phyloP scores from a whole-genome alignment of 495 filamentous ascomycete genomes.

The Penicillium canescens region DNA sequence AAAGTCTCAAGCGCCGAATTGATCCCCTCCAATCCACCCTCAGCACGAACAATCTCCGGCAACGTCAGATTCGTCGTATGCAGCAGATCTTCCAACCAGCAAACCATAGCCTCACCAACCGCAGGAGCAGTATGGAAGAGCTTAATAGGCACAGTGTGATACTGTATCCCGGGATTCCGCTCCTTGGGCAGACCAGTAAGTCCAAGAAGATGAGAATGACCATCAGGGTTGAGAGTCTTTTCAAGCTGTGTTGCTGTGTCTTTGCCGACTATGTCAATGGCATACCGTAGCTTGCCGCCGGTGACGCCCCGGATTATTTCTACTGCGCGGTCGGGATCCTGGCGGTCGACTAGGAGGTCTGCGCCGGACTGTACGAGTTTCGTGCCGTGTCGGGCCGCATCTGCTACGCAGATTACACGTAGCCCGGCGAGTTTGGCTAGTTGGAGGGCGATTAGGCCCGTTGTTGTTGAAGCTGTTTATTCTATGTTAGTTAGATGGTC shows the following conservation, averaged over 20 bases:
- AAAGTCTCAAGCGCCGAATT: constrained; percentile 63
- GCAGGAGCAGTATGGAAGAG: constrained; percentile 61
- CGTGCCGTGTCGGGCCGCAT: constrained; percentile 60
- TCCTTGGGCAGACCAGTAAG: constrained; percentile 62
- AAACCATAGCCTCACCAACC: constrained; percentile 55
- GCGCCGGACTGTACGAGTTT: constrained; percentile 52
- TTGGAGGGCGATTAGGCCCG: constrained; percentile 59
- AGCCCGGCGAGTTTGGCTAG: constrained; percentile 60
- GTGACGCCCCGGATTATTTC: constrained; percentile 59
- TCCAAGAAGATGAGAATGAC: constrained; percentile 60
- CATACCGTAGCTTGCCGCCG: constrained; percentile 56
- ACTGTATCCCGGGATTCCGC: constrained; percentile 39
- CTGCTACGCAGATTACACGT: constrained; percentile 57
- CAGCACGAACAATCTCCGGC: constrained; percentile 59
- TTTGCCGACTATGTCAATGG: constrained; percentile 60
- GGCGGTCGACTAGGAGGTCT: constrained; percentile 62
- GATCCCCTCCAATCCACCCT: constrained; percentile 59
- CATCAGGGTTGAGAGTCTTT: constrained; percentile 37
- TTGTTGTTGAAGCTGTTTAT: constrained; percentile 54
- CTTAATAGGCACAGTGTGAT: constrained; percentile 69
- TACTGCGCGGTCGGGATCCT: constrained; percentile 58
- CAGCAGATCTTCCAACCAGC: constrained; percentile 62
- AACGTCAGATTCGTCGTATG: constrained; percentile 44
- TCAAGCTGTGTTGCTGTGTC: constrained; percentile 56
- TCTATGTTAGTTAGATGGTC: not conserved